Percentiles rank a stretch among this genome's conserved stretches.
These are phyloP conservation scores for Amphibolis antarctica DNA, from an alignment of 106 monocot species.

Conservation along the genomic window DNA sequence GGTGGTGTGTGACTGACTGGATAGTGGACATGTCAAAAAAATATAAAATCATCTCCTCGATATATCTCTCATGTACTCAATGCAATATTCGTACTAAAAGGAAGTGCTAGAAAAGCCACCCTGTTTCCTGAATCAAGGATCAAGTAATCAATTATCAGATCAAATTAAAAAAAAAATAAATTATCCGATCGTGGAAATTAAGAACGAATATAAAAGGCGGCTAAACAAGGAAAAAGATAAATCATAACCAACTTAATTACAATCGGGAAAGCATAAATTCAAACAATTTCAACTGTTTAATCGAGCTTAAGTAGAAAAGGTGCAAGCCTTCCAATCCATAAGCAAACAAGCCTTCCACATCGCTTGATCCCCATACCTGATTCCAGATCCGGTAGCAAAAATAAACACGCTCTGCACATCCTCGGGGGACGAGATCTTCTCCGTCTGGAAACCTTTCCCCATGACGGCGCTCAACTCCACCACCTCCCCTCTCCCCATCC, in stretches of 20 bases:
- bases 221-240: conserved; percentile 32
- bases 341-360: no score
- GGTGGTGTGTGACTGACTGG: no score
- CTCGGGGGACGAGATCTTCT: conserved; percentile 22
- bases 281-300: no score
- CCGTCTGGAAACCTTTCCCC: conserved; percentile 55
- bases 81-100: no score
- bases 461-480: conserved; percentile 58
- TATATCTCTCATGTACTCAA: no score
- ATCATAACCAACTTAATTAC: no score
- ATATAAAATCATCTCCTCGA: no score
- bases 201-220: conserved; percentile 77
- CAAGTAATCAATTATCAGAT: conserved; percentile 46
- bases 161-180: conserved; percentile 44
- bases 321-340: no score
- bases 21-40: no score
- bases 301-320: no score
- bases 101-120: no score
- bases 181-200: conserved; percentile 64
- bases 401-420: conserved; percentile 28
- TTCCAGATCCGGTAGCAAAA: conserved; percentile 86
- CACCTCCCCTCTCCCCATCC: conserved; percentile 43
- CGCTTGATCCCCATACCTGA: conserved; percentile 35
- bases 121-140: conserved; percentile 14
- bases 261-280: no score